These are phyloP conservation scores for Neospora caninum DNA, from an alignment of 169 alveolate genomes.

Conservation along the genomic window DNA sequence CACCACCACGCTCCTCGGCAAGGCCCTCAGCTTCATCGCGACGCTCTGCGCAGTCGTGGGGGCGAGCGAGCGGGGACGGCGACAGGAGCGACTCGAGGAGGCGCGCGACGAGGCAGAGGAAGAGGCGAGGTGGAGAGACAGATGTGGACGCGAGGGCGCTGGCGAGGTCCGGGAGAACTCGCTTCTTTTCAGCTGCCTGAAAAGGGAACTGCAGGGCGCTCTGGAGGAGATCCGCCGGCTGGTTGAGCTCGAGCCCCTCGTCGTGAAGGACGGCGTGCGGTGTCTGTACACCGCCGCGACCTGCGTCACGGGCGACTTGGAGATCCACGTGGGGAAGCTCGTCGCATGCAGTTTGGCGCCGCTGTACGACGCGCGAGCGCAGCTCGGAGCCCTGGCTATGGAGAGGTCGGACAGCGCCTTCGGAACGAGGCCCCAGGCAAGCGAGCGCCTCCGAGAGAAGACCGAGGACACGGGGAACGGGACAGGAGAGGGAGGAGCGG, in stretches of 20 bases:
- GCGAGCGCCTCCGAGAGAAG: no score
- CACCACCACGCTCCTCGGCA: neutral
- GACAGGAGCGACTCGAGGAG: no score
- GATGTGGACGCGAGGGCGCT: neutral
- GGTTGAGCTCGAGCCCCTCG: neutral
- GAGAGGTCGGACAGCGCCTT: no score
- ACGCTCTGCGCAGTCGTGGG: neutral
- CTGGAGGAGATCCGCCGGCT: neutral
- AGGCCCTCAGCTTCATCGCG: neutral
- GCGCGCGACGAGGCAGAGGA: neutral
- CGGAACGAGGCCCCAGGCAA: no score
- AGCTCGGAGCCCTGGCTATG: neutral
- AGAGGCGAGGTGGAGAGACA: neutral
- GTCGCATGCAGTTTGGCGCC: neutral
- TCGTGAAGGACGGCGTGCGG: slow-evolving; percentile 1
- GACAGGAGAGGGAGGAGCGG: no score
- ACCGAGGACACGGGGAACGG: no score
- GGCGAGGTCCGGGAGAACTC: neutral
- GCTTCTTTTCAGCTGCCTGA: neutral
- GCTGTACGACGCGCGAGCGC: neutral
- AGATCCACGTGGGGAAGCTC: neutral
- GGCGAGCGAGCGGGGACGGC: neutral
- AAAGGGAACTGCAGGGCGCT: neutral
- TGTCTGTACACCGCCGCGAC: slow-evolving; percentile 12
- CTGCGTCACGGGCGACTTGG: slow-evolving; percentile 8